Base-by-base conservation (phyloP, 225 moss, liverwort and hornwort genomes). In the Asterella californica region DNA sequence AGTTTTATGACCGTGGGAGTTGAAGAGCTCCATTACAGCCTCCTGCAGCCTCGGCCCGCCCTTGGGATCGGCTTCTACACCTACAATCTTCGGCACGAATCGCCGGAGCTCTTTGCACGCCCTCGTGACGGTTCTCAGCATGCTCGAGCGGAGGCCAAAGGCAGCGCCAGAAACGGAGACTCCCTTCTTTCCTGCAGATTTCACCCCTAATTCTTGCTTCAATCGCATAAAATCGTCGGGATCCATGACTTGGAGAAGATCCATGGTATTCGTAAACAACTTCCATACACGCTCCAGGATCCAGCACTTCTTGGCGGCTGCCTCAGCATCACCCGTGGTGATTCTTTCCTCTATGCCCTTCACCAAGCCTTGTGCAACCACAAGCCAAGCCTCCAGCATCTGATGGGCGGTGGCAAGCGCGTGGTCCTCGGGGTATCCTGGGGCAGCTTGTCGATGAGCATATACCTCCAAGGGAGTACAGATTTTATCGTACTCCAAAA, bases 211-310 rank as follows among this genome's bases (percentile, higher is more conserved):
- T 49, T 87, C 90, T 79, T 92, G 89, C 84, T 85, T 94, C 75
- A 94, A 83, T 61, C 89, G 88, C 92, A 91, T 91, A 65, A 94
- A 94, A 45, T 94, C 94, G 29, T 92, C 91, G 45, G 94, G 94
- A 79, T 94, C 94, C 92, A 94, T 92, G 37, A 94, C 87, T 73
- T 92, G 94, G 38, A 94, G 82, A 52, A 94, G 71, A 75, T 91
- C 92, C 89, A 94, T 85, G 3, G 88, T 91, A 25, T 82, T 80
- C 11, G 92, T 87, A 60, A 91, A 80, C 1, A 94, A 85, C 84
- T 94, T 94, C 94, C 92, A 94, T 10, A 92, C 90, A 36, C 94
- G 92, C 84, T 94, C 94, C 14, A 91, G 74, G 10, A 89, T 74
- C 94, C 94, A 94, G 85, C 92, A 91, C 80, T 76, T 90, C 83